These are phyloP conservation scores for Mortierella sp. DNA, from an alignment of 371 early-diverging fungal genomes.

Conservation along the genomic window DNA sequence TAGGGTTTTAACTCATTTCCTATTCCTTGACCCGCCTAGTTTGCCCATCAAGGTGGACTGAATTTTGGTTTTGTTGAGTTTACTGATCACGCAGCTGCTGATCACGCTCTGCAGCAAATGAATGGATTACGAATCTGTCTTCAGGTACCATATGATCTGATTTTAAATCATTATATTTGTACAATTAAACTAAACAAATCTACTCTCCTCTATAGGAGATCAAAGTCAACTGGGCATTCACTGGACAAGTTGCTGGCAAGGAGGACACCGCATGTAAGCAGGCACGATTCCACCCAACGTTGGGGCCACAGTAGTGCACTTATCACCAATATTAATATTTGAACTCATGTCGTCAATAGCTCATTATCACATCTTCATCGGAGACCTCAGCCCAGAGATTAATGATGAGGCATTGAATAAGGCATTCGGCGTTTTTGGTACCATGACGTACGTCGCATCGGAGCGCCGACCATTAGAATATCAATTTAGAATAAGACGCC, in stretches of 20 bases:
- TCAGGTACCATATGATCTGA: conserved; percentile 56
- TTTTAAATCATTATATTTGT: background rate
- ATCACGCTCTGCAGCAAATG: conserved; percentile 78
- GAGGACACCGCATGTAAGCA: conserved; percentile 71
- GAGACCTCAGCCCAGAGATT: conserved; percentile 85
- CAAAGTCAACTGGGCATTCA: conserved; percentile 89
- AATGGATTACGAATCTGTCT: conserved; percentile 80
- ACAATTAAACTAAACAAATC: background rate
- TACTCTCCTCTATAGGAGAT: conserved; percentile 69
- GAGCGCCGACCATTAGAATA: background rate
- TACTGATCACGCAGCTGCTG: conserved; percentile 79
- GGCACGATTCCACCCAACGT: background rate
- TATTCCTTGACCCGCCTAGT: conserved; percentile 14
- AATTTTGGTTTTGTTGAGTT: conserved; percentile 96
- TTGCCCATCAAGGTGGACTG: conserved; percentile 66
- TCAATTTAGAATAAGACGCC: background rate
- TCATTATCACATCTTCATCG: conserved; percentile 89
- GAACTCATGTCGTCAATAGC: conserved; percentile 35
- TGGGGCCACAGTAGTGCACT: background rate
- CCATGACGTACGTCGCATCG: conserved; percentile 75
- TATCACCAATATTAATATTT: background rate
- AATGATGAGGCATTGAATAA: conserved; percentile 77
- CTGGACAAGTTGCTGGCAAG: conserved; percentile 63
- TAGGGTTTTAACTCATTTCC: conserved; percentile 7
- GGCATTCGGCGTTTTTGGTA: conserved; percentile 80